Evolutionary conservation across 164 flowering plant species (phyloP).

Genomic region (Warburgia ugandensis): DNA sequence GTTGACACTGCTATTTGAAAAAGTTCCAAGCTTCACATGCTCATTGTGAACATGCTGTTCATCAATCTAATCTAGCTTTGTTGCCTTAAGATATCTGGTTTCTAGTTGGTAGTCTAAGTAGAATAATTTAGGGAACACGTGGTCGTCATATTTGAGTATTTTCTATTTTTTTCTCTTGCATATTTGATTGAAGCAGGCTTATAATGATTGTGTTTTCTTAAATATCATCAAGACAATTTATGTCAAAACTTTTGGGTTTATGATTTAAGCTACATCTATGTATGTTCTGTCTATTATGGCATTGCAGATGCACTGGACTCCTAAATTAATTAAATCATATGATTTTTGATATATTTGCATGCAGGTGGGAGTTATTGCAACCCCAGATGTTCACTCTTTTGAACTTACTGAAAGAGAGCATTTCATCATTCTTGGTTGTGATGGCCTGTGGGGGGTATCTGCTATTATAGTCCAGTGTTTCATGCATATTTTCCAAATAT

Average conservation of each 20-base stretch:
- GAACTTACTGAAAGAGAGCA: constrained; percentile 72
- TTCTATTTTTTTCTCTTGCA: too few species aligned
- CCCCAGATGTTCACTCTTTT: constrained; percentile 82
- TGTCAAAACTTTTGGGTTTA: too few species aligned
- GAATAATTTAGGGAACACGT: too few species aligned
- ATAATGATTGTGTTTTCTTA: not conserved
- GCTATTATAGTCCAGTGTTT: not conserved
- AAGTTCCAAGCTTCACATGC: not conserved
- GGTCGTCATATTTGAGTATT: too few species aligned
- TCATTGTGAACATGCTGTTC: not conserved
- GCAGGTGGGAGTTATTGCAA: constrained; percentile 85
- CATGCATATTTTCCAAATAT: not conserved
- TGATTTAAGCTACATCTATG: too few species aligned
- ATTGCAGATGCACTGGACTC: not conserved
- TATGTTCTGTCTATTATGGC: not conserved
- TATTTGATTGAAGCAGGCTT: too few species aligned
- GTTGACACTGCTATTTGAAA: constrained; percentile 1
- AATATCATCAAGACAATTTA: not conserved
- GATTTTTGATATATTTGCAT: constrained; percentile 4
- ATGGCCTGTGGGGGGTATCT: constrained; percentile 95
- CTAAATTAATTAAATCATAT: not conserved
- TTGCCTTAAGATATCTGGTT: not conserved
- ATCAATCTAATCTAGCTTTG: not conserved
- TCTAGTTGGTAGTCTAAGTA: too few species aligned
- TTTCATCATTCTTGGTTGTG: constrained; percentile 90